phyloP scores from a whole-genome alignment of 352 stramenopile species.

The Globisporangium radiosum region DNA sequence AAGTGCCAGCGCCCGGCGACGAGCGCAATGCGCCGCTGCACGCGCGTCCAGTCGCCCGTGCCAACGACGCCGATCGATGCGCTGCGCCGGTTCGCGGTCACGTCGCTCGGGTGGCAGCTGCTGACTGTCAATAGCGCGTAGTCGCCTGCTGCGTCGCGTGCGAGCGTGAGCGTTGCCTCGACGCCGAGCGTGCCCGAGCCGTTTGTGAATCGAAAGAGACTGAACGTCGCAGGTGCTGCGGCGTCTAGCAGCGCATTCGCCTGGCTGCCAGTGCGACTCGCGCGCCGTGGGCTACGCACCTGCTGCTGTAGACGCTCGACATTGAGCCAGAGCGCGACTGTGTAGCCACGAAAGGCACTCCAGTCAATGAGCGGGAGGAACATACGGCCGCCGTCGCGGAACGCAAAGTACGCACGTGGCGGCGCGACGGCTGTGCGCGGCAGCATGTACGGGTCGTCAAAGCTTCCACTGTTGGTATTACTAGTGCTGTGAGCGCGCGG shows the following conservation, averaged over 20 bases:
- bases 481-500: not conserved
- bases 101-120: slow-evolving; percentile 34
- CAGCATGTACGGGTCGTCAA: slow-evolving; percentile 26
- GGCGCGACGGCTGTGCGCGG: slow-evolving; percentile 26
- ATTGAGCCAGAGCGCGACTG: slow-evolving; percentile 70
- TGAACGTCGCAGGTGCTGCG: slow-evolving; percentile 33
- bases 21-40: slow-evolving; percentile 39
- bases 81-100: slow-evolving; percentile 13
- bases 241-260: not conserved
- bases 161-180: slow-evolving; percentile 58
- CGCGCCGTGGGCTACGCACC: not conserved
- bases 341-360: slow-evolving; percentile 73
- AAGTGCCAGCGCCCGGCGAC: slow-evolving; percentile 56
- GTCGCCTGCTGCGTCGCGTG: slow-evolving; percentile 20
- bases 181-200: slow-evolving; percentile 59
- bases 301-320: slow-evolving; percentile 23
- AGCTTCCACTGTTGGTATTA: not conserved
- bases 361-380: slow-evolving; percentile 74
- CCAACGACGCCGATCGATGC: slow-evolving; percentile 27
- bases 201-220: slow-evolving; percentile 72
- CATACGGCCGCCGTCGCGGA: slow-evolving; percentile 58
- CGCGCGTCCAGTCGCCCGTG: slow-evolving; percentile 30
- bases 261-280: not conserved
- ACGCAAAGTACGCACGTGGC: slow-evolving; percentile 59
- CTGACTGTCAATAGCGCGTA: slow-evolving; percentile 41